Evolutionary conservation across 1,284 basidiomycete genomes (phyloP).

Genomic region (Cystobasidium slooffiae): DNA sequence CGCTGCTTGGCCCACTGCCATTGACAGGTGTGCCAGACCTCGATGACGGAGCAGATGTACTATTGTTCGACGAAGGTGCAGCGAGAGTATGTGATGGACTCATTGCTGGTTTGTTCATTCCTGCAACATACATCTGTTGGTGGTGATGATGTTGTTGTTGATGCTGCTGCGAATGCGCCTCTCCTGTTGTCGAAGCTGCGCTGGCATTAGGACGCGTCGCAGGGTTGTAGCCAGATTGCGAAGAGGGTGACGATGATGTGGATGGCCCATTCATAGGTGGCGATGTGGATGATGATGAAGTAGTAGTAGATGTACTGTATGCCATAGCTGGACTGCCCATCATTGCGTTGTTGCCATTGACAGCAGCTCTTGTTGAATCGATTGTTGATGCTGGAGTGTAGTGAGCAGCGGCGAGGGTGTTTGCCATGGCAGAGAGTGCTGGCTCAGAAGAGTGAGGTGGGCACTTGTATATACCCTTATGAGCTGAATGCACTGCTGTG

Average conservation of each 20-base stretch:
- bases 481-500: not conserved
- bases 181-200: not conserved
- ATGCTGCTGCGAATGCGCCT: not conserved
- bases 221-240: too few species aligned
- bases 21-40: conserved; percentile 22
- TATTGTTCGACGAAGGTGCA: not conserved
- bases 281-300: too few species aligned
- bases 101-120: not conserved
- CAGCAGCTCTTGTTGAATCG: too few species aligned
- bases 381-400: too few species aligned
- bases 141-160: not conserved
- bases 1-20: not conserved
- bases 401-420: too few species aligned
- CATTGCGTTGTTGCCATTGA: too few species aligned
- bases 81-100: not conserved
- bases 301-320: too few species aligned
- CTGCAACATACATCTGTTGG: not conserved
- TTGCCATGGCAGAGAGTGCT: not conserved
- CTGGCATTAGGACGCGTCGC: too few species aligned
- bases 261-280: too few species aligned
- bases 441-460: not conserved
- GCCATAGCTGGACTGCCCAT: too few species aligned
- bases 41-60: not conserved
- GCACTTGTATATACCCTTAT: too few species aligned
- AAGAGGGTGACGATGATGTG: too few species aligned